Evolutionary conservation across 805 yeast genomes (phyloP).

Genomic region (Saturnispora hagleri): DNA sequence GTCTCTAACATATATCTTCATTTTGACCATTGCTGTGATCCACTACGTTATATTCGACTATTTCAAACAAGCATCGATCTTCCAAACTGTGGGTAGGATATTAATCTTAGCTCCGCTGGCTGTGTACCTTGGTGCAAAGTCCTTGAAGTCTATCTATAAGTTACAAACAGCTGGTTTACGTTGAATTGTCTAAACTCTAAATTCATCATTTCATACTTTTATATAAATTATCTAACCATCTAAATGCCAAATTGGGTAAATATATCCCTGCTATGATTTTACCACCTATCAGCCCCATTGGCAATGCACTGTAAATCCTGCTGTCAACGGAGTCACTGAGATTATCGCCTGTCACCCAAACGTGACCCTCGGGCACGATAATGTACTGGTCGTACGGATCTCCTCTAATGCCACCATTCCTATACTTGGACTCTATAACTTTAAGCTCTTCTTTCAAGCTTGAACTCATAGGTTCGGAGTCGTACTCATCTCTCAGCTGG

Average conservation of each 20-base stretch:
- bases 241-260: slow-evolving; percentile 37
- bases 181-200: neutral
- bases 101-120: slow-evolving; percentile 44
- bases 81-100: slow-evolving; percentile 42
- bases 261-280: slow-evolving; percentile 69
- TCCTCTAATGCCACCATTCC: slow-evolving; percentile 15
- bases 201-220: slow-evolving; percentile 16
- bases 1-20: slow-evolving; percentile 24
- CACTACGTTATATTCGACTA: slow-evolving; percentile 50
- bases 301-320: slow-evolving; percentile 80
- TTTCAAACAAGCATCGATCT: slow-evolving; percentile 51
- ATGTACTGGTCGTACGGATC: slow-evolving; percentile 43
- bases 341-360: slow-evolving; percentile 97
- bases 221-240: slow-evolving; percentile 47
- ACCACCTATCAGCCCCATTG: slow-evolving; percentile 82
- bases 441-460: neutral
- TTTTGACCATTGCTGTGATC: slow-evolving; percentile 38
- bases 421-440: neutral
- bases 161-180: slow-evolving; percentile 23
- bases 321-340: slow-evolving; percentile 81
- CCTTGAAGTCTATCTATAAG: slow-evolving; percentile 35
- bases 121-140: slow-evolving; percentile 55
- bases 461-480: neutral
- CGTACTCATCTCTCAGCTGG: slow-evolving; percentile 11
- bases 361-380: slow-evolving; percentile 85